Evolutionary conservation across 1,284 basidiomycete genomes (phyloP).

Genomic region (Ganoderma meredithae): DNA sequence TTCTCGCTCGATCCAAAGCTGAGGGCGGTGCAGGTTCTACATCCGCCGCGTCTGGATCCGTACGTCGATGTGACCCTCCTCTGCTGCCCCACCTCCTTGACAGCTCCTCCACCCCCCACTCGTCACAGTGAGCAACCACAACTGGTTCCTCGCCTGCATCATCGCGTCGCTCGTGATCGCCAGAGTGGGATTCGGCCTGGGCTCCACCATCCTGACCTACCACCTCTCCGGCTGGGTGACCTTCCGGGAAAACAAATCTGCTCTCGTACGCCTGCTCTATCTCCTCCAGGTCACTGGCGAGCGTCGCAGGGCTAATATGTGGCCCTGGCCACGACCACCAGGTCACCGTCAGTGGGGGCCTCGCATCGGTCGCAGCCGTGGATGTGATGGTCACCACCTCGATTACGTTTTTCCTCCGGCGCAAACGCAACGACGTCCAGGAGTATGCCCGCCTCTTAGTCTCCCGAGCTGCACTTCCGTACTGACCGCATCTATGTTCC

Average conservation of each 20-base stretch:
- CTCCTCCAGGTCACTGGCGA: neutral
- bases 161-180: slow-evolving; percentile 19
- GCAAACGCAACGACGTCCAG: slow-evolving; percentile 21
- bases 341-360: slow-evolving; percentile 27
- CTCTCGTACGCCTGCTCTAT: neutral
- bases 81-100: neutral
- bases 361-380: slow-evolving; percentile 24
- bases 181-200: slow-evolving; percentile 26
- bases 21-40: slow-evolving; percentile 21
- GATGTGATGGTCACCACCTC: slow-evolving; percentile 30
- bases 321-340: neutral
- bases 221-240: slow-evolving; percentile 17
- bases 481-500: neutral
- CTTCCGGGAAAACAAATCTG: slow-evolving; percentile 21
- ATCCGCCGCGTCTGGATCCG: slow-evolving; percentile 32
- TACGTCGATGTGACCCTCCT: slow-evolving; percentile 8
- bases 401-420: slow-evolving; percentile 24
- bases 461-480: no score
- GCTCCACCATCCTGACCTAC: slow-evolving; percentile 26
- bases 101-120: no score
- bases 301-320: no score
- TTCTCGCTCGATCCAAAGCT: no score
- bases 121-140: slow-evolving; percentile 24
- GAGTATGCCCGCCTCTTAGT: slow-evolving; percentile 1
- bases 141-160: slow-evolving; percentile 18